Evolutionary conservation across 495 filamentous ascomycete species (phyloP).

Genomic region (Aspergillus hancockii): DNA sequence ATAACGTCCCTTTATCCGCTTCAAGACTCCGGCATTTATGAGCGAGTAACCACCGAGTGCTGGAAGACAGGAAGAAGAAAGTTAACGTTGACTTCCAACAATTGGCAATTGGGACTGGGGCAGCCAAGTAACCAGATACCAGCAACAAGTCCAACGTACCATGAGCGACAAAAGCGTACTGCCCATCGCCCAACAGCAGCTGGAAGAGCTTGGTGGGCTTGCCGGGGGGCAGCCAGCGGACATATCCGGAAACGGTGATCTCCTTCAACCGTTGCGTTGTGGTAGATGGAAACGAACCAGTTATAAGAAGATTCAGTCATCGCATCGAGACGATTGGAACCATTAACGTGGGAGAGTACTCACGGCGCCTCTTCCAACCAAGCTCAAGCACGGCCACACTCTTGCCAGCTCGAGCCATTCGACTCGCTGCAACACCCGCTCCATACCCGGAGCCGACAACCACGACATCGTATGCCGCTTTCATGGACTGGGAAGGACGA

Average conservation of each 20-base stretch:
- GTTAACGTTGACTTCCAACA: neutral
- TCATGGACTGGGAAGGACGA: constrained; percentile 57
- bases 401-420: constrained; percentile 62
- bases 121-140: neutral
- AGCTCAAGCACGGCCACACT: constrained; percentile 64
- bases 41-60: constrained; percentile 65
- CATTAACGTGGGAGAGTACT: constrained; percentile 1
- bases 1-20: constrained; percentile 55
- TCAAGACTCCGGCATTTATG: constrained; percentile 65
- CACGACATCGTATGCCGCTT: constrained; percentile 61
- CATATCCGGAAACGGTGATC: constrained; percentile 58
- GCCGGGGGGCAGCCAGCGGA: constrained; percentile 28
- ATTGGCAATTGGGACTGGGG: neutral
- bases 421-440: constrained; percentile 64
- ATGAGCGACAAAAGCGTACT: constrained; percentile 66
- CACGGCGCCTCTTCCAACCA: constrained; percentile 62
- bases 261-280: constrained; percentile 46
- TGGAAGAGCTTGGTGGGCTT: constrained; percentile 65
- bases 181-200: constrained; percentile 62
- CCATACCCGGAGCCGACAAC: constrained; percentile 70
- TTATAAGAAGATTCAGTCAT: constrained; percentile 12
- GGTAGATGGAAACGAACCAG: constrained; percentile 60
- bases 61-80: constrained; percentile 14
- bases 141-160: constrained; percentile 38
- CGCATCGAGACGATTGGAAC: neutral